Evolutionary conservation across 78 protist species (phyloP).

Genomic region (Dictyostelium brefeldianum): DNA sequence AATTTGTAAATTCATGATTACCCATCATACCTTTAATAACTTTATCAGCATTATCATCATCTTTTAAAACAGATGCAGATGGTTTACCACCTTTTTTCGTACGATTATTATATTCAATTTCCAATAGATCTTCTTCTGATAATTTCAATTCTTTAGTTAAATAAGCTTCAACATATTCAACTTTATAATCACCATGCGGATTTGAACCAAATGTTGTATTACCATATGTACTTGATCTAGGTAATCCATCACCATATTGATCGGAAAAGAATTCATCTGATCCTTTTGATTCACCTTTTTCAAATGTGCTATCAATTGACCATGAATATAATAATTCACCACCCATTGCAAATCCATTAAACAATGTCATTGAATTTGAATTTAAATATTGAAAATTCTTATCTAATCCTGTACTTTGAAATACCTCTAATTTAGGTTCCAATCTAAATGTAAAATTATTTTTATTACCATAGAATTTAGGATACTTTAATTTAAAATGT

Average conservation of each 20-base stretch:
- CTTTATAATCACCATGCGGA: not conserved
- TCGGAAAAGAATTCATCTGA: not conserved
- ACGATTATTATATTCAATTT: not conserved
- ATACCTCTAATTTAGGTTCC: conserved; percentile 23
- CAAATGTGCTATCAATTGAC: conserved; percentile 29
- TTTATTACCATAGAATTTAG: conserved; percentile 68
- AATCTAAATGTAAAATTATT: conserved; percentile 36
- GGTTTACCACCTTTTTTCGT: not conserved
- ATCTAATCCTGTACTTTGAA: conserved; percentile 24
- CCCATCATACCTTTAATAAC: conserved; percentile 45
- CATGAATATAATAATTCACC: conserved; percentile 55
- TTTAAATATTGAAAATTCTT: conserved; percentile 52
- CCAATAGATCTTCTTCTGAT: conserved; percentile 22
- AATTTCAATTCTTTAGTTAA: not conserved
- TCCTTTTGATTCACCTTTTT: conserved; percentile 38
- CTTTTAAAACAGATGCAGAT: not conserved
- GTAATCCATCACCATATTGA: conserved; percentile 6
- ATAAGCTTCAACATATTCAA: conserved; percentile 53
- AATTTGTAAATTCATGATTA: conserved; percentile 30
- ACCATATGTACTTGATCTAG: conserved; percentile 25
- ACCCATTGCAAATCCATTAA: conserved; percentile 72
- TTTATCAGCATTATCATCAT: conserved; percentile 52
- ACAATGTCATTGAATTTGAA: conserved; percentile 33
- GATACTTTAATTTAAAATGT: conserved; percentile 36
- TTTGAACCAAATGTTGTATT: not conserved